phyloP scores from a whole-genome alignment of 2,329 filamentous ascomycete genomes.

The Rutstroemia sydowiana region DNA sequence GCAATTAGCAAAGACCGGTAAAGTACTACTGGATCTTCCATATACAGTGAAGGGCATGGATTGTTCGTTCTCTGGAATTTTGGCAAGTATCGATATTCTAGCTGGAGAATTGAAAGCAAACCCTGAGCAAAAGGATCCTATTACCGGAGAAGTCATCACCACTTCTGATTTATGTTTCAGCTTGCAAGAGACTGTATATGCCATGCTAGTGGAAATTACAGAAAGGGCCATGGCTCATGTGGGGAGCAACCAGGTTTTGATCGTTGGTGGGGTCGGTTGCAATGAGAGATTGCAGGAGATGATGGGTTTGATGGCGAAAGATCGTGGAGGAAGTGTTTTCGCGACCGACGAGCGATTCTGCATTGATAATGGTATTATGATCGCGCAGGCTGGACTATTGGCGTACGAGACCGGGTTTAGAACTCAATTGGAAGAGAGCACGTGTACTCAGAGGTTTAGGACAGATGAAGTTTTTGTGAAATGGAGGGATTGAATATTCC shows the following conservation, averaged over 20 bases:
- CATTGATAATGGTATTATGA: conserved; percentile 99
- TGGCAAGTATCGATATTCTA: conserved; percentile 74
- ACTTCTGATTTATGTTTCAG: conserved; percentile 86
- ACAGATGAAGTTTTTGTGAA: conserved; percentile 75
- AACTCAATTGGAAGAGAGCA: conserved; percentile 72
- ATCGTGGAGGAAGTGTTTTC: conserved; percentile 83
- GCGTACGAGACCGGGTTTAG: conserved; percentile 75
- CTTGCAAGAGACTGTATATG: conserved; percentile 89
- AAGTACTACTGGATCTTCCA: conserved; percentile 73
- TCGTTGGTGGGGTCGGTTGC: conserved; percentile 92
- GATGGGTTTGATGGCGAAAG: conserved; percentile 93
- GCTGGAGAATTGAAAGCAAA: conserved; percentile 58
- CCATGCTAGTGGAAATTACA: conserved; percentile 97
- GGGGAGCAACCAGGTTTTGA: conserved; percentile 79
- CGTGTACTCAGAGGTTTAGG: conserved; percentile 76
- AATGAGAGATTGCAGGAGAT: conserved; percentile 94
- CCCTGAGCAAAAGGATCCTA: conserved; percentile 38
- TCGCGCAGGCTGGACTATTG: conserved; percentile 87
- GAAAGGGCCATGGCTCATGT: conserved; percentile 98
- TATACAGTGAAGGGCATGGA: conserved; percentile 99
- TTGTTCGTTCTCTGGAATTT: conserved; percentile 88
- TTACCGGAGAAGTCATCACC: conserved; percentile 55
- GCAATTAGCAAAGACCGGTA: conserved; percentile 72
- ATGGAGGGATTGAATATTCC: conserved; percentile 54
- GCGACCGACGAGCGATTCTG: conserved; percentile 97